A percentile compares a stretch with the other conserved stretches of the same genome.
Evolutionary conservation across 371 early-diverging fungal species (phyloP).

Genomic region (Mortierella sp.): DNA sequence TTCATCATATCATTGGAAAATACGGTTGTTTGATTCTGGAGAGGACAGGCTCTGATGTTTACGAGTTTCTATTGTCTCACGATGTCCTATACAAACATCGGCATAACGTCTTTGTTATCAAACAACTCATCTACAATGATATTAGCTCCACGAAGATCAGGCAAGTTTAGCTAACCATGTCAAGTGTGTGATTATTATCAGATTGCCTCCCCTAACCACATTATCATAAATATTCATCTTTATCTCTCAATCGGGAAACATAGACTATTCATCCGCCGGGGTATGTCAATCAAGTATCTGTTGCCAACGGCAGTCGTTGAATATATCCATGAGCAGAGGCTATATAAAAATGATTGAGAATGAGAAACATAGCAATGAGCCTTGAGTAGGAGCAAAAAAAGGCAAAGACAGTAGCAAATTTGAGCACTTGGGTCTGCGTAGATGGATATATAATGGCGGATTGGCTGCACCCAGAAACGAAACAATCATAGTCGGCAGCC

Average conservation of each 20-base stretch:
- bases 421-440: too few species aligned
- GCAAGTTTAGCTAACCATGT: conserved; percentile 54
- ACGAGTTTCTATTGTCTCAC: conserved; percentile 89
- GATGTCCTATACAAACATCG: conserved; percentile 93
- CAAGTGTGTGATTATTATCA: not conserved
- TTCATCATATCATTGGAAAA: conserved; percentile 91
- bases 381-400: not conserved
- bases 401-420: too few species aligned
- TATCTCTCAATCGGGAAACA: not conserved
- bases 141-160: conserved; percentile 95
- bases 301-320: conserved; percentile 93
- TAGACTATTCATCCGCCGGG: conserved; percentile 93
- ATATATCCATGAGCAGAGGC: conserved; percentile 84
- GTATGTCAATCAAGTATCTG: conserved; percentile 96
- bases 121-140: conserved; percentile 96
- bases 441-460: not conserved
- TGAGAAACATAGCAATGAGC: not conserved
- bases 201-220: not conserved
- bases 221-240: not conserved
- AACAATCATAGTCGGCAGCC: too few species aligned
- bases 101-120: conserved; percentile 92
- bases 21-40: conserved; percentile 97
- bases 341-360: conserved; percentile 66
- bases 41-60: conserved; percentile 94
- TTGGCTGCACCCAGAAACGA: too few species aligned